Conservation (phyloP, 169 alveolate species). For the Ichthyophthirius multifiliis region DNA sequence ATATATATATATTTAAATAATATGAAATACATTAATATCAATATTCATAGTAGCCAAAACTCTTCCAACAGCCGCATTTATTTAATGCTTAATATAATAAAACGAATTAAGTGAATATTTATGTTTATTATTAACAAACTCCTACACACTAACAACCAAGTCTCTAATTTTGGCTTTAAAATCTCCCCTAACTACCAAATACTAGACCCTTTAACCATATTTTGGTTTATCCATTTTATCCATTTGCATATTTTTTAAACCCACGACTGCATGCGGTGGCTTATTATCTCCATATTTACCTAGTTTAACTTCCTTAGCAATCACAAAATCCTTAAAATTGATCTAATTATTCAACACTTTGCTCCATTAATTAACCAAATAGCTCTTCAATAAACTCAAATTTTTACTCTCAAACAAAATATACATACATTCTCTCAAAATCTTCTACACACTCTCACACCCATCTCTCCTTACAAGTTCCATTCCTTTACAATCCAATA, state of each 20-base stretch:
- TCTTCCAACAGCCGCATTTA: conserved; percentile 65
- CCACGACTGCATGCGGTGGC: conserved; percentile 70
- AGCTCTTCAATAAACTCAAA: conserved; percentile 56
- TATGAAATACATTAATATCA: conserved; percentile 44
- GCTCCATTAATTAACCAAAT: conserved; percentile 64
- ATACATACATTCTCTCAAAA: conserved; percentile 66
- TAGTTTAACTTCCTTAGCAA: conserved; percentile 71
- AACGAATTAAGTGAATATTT: conserved; percentile 47
- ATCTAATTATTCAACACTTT: conserved; percentile 54
- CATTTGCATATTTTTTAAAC: conserved; percentile 47
- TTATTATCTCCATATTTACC: conserved; percentile 55
- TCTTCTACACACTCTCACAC: conserved; percentile 55
- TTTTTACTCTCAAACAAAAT: conserved; percentile 68
- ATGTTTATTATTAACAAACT: conserved; percentile 50
- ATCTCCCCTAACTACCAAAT: conserved; percentile 61
- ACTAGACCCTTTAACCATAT: conserved; percentile 70
- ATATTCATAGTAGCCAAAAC: conserved; percentile 62
- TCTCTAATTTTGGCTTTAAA: conserved; percentile 54
- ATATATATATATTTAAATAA: conserved; percentile 13
- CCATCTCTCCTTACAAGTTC: conserved; percentile 80
- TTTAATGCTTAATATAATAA: conserved; percentile 61
- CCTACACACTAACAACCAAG: conserved; percentile 65
- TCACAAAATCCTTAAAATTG: conserved; percentile 65
- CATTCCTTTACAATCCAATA: conserved; percentile 73
- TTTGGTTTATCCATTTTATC: conserved; percentile 60